A percentile compares a stretch with the other conserved stretches of the same genome.
Conservation (phyloP, 2,329 filamentous ascomycete species). For the Talaromyces albobiverticillius region DNA sequence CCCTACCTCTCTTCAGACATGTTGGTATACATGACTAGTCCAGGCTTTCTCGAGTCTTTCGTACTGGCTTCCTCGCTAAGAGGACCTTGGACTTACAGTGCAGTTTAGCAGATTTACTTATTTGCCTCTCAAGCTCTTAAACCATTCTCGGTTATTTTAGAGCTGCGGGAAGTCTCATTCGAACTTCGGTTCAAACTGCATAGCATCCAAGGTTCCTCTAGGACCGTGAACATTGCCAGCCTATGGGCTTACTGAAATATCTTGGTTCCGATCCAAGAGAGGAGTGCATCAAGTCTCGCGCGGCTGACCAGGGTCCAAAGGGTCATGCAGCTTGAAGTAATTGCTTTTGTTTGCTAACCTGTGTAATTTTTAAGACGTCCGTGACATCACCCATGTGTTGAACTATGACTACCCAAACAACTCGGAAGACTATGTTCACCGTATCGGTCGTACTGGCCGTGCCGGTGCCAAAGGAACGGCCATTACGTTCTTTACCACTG, state of each 20-base stretch:
- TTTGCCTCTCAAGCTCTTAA: conserved; percentile 71
- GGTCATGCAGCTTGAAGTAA: conserved; percentile 39
- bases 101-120: conserved; percentile 69
- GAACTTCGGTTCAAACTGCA: conserved; percentile 71
- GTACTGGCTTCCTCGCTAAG: conserved; percentile 71
- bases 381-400: conserved; percentile 99
- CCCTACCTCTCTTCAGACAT: conserved; percentile 86
- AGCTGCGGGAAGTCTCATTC: conserved; percentile 75
- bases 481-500: conserved; percentile 98
- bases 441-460: conserved; percentile 67
- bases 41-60: conserved; percentile 74
- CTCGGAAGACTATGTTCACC: conserved; percentile 68
- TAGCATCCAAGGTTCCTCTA: conserved; percentile 63
- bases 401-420: conserved; percentile 99
- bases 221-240: conserved; percentile 60
- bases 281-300: conserved; percentile 60
- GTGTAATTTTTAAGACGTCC: conserved; percentile 80
- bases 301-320: conserved; percentile 55
- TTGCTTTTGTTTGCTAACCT: conserved; percentile 72
- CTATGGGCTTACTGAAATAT: conserved; percentile 49
- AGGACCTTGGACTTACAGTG: conserved; percentile 84
- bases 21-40: conserved; percentile 87
- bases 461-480: conserved; percentile 88
- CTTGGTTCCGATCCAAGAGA: conserved; percentile 52
- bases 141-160: conserved; percentile 55